Conservation (phyloP, 2,329 filamentous ascomycete genomes). For the Cordyceps fumosorosea region DNA sequence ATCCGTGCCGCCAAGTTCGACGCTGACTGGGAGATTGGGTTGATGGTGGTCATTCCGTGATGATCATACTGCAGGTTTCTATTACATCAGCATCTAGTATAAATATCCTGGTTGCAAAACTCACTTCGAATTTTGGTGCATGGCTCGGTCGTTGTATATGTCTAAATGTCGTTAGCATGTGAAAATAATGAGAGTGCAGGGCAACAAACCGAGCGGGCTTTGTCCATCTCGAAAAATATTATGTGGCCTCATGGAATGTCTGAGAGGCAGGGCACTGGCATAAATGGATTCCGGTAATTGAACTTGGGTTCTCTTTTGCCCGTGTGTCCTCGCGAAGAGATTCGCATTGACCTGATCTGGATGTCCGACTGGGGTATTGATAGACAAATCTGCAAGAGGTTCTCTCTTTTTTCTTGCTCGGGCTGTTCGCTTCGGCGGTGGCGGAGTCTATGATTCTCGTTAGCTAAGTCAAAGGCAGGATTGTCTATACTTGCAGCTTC, state of each 20-base stretch:
- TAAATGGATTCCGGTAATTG: not conserved
- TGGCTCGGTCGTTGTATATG: conserved; percentile 2
- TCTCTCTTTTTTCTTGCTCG: conserved; percentile 27
- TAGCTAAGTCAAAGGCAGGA: not conserved
- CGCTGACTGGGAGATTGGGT: conserved; percentile 7
- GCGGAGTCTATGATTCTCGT: conserved; percentile 16
- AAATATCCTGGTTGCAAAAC: not conserved
- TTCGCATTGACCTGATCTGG: not conserved
- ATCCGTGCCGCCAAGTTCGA: not conserved
- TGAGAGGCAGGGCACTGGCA: not conserved
- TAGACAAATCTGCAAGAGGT: conserved; percentile 28
- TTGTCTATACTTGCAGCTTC: conserved; percentile 34
- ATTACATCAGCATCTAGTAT: not conserved
- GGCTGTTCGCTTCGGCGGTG: conserved; percentile 23
- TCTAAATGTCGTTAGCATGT: not conserved
- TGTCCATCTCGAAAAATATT: not conserved
- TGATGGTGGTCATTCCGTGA: not conserved
- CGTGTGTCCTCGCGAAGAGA: not conserved
- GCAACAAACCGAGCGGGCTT: not conserved
- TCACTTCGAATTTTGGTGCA: not conserved
- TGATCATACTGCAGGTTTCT: not conserved
- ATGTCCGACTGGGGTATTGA: conserved; percentile 25
- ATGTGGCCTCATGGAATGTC: not conserved
- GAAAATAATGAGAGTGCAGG: not conserved
- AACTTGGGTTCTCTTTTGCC: not conserved